A percentile compares a stretch with the other conserved stretches of the same genome.
Conservation (phyloP, 352 stramenopile genomes). For the Globisporangium emineosum region DNA sequence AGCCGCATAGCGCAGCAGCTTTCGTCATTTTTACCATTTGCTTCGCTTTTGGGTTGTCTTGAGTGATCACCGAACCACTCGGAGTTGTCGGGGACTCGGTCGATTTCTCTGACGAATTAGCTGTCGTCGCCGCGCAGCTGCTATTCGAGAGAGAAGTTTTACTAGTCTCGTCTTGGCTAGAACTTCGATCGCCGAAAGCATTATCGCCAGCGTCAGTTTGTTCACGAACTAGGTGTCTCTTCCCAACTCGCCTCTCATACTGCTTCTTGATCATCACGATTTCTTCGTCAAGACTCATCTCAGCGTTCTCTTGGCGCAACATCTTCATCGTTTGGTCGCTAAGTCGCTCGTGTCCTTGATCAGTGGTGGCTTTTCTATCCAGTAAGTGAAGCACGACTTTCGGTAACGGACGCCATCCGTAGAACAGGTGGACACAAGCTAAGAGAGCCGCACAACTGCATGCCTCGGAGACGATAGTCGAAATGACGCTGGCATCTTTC, state of each 20-base stretch:
- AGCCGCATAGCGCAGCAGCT: conserved; percentile 37
- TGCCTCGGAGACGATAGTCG: conserved; percentile 74
- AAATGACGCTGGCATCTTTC: conserved; percentile 60
- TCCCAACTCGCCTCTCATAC: conserved; percentile 63
- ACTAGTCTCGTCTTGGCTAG: background rate
- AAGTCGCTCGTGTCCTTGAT: conserved; percentile 21
- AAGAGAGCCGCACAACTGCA: conserved; percentile 72
- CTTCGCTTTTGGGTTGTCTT: background rate
- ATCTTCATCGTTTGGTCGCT: conserved; percentile 37
- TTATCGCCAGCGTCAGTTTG: conserved; percentile 20
- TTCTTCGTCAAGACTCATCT: conserved; percentile 61
- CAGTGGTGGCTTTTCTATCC: conserved; percentile 15
- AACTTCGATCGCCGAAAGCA: background rate
- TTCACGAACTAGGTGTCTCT: conserved; percentile 49
- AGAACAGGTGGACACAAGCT: conserved; percentile 75
- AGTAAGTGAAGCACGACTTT: conserved; percentile 73
- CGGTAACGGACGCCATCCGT: conserved; percentile 66
- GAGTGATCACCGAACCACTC: background rate
- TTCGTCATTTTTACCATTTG: conserved; percentile 35
- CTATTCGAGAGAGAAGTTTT: background rate
- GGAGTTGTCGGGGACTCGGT: background rate
- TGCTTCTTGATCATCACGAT: conserved; percentile 75
- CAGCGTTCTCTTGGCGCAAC: conserved; percentile 32
- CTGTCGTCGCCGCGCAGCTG: background rate
- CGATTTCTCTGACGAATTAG: background rate